Conservation (phyloP, 192 early-diverging fungal genomes). For the Rhizophagus sp. region DNA sequence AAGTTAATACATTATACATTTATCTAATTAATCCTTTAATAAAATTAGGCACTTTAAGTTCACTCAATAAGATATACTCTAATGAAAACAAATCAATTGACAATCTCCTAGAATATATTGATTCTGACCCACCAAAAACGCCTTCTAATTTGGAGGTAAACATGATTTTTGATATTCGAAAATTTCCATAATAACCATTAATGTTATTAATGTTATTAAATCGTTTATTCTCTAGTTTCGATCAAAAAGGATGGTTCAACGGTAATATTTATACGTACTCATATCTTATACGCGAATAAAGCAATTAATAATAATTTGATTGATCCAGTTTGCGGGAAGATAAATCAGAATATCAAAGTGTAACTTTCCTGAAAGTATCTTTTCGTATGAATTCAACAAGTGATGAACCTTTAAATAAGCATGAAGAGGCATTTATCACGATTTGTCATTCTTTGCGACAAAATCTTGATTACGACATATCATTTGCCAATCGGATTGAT, state of each 20-base stretch:
- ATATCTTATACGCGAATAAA: background rate
- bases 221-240: background rate
- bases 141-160: background rate
- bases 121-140: background rate
- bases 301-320: background rate
- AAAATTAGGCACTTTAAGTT: background rate
- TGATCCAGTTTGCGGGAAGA: background rate
- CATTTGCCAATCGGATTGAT: background rate
- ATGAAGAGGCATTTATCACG: constrained; percentile 5
- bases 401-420: background rate
- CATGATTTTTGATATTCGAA: background rate
- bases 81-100: background rate
- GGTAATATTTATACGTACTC: background rate
- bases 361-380: background rate
- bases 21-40: background rate
- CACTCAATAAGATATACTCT: background rate
- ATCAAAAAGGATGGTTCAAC: background rate
- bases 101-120: background rate
- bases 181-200: background rate
- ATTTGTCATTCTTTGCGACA: background rate
- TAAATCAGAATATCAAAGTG: background rate
- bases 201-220: background rate
- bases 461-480: background rate
- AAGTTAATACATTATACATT: background rate
- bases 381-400: background rate